Evolutionary conservation across 2,329 filamentous ascomycete species (phyloP).

Genomic region (Venturia carpophila): DNA sequence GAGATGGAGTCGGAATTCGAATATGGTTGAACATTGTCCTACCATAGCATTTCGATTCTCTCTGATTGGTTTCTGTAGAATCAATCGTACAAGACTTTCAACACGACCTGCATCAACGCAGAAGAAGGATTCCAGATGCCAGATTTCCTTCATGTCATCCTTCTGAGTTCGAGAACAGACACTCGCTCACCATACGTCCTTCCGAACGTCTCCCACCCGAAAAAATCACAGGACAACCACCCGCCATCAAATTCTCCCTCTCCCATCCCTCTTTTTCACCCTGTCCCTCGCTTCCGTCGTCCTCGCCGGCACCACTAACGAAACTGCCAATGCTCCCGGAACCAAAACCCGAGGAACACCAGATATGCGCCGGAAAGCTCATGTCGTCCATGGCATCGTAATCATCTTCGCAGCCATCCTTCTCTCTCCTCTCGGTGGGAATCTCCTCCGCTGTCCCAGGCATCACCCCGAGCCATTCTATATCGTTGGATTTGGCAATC

Average conservation of each 20-base stretch:
- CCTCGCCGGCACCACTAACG: background rate
- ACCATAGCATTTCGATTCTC: background rate
- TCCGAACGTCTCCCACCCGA: too few relatives aligned
- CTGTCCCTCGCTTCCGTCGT: background rate
- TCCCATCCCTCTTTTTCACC: background rate
- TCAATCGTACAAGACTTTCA: background rate
- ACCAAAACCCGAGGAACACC: background rate
- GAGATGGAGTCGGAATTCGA: too few relatives aligned
- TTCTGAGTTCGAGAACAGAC: too few relatives aligned
- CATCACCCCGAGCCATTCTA: background rate
- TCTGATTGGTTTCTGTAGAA: background rate
- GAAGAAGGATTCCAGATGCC: background rate
- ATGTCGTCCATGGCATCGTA: slow-evolving; percentile 5
- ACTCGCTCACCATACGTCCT: too few relatives aligned
- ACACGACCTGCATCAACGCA: background rate
- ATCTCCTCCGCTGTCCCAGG: slow-evolving; percentile 7
- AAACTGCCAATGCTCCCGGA: too few relatives aligned
- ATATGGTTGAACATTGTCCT: background rate
- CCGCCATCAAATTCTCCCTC: background rate
- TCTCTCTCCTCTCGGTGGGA: background rate
- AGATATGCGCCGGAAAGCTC: background rate
- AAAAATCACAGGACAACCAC: too few relatives aligned
- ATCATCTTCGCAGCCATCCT: slow-evolving; percentile 5
- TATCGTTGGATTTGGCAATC: background rate
- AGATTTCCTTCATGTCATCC: too few relatives aligned